Evolutionary conservation across 2,329 filamentous ascomycete genomes (phyloP), one percentile per base, ranked within the genome.

Genomic region (Didymella pinodella): DNA sequence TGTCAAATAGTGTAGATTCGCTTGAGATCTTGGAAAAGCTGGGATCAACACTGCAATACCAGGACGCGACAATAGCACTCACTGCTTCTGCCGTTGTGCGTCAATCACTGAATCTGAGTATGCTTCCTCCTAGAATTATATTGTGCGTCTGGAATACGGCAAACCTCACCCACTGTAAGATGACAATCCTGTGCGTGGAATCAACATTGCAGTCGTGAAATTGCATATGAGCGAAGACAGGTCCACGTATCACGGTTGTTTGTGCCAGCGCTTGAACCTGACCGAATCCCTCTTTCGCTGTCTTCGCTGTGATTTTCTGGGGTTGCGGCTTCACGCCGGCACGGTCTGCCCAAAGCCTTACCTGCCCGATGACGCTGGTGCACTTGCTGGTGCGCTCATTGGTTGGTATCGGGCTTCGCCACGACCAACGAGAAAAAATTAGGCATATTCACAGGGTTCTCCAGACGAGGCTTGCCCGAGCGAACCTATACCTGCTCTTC

Each of bases 371-470:
- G 60, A 63, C 65, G 58, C 48, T 49, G 43, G 54, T 46, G 50
- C 56, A 58, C 49, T 49, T 58, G 45, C 26, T 46, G 41, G 56
- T 44, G 51, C 59, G 49, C n/a, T 64, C 57, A 68, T 68, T 68
- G 66, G 64, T 58, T 59, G 64, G 57, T 50, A 40, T 51, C 22
- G 18, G 31, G 47, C 51, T 59, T 68, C 58, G 66, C 66, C 66
- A 68, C 65, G 47, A 54, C 51, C 56, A 59, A 54, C 58, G 57
- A 63, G 63, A 65, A 69, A 69, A 67, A 65, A 68, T 67, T 65
- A 65, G 57, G 61, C 55, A 48, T 28, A 49, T 60, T 63, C 59
- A 59, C 50, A 60, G 41, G 63, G 50, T 55, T 59, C 46, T 57
- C 52, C 54, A 62, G 62, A 48, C 36, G 16, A 51, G 56, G 58